Evolutionary conservation across 164 flowering plant genomes (phyloP).

Genomic region (Chloranthus sessilifolius): DNA sequence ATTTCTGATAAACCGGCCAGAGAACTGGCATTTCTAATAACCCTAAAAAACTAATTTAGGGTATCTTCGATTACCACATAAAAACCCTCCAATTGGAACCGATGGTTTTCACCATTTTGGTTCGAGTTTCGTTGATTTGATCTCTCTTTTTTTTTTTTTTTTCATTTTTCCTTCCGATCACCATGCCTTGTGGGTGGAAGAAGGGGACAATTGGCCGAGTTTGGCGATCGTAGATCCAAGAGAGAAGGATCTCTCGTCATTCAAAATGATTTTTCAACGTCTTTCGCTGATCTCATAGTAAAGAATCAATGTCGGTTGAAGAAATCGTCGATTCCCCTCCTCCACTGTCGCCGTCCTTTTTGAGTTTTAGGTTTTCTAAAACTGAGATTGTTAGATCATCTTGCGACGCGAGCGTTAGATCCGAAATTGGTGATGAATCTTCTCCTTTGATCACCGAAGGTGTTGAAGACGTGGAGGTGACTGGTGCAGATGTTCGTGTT

Average conservation of each 20-base stretch:
- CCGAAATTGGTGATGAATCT: not conserved
- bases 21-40: too few relatives aligned
- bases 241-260: slow-evolving; percentile 56
- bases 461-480: not conserved
- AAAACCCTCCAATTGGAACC: too few relatives aligned
- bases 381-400: not conserved
- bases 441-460: not conserved
- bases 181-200: slow-evolving; percentile 64
- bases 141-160: too few relatives aligned
- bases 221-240: slow-evolving; percentile 47
- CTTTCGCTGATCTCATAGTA: slow-evolving; percentile 62
- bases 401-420: not conserved
- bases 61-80: too few relatives aligned
- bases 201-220: slow-evolving; percentile 29
- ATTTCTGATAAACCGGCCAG: too few relatives aligned
- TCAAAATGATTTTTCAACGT: slow-evolving; percentile 78
- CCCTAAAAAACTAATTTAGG: too few relatives aligned
- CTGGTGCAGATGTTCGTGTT: not conserved
- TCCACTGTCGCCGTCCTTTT: not conserved
- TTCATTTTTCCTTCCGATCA: too few relatives aligned
- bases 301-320: slow-evolving; percentile 51
- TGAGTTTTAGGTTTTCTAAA: not conserved
- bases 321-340: slow-evolving; percentile 10
- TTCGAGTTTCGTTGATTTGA: too few relatives aligned
- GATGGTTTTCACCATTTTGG: too few relatives aligned